A percentile compares a stretch with the other conserved stretches of the same genome.
phyloP scores from a whole-genome alignment of 78 protist species.

The Blattamonas nauphoetae region DNA sequence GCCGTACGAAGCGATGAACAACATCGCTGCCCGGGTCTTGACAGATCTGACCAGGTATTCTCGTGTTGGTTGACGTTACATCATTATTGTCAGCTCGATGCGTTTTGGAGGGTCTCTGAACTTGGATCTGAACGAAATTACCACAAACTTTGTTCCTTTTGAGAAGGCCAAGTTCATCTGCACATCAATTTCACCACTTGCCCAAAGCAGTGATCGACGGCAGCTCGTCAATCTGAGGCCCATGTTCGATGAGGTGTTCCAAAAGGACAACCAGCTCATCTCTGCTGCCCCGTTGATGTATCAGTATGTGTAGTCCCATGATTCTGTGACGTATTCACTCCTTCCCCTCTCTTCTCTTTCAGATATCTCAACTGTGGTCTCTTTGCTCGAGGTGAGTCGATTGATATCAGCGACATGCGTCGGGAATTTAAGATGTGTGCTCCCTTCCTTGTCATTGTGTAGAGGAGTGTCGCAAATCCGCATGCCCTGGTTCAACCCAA shows the following conservation, averaged over 20 bases:
- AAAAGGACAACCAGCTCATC: constrained; percentile 31
- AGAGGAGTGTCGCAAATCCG: background rate
- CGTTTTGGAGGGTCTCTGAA: constrained; percentile 57
- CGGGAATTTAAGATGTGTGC: background rate
- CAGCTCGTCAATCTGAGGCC: background rate
- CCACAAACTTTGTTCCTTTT: constrained; percentile 68
- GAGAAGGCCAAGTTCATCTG: constrained; percentile 51
- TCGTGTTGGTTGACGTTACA: background rate
- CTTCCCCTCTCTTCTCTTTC: background rate
- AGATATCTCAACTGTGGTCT: constrained; percentile 36
- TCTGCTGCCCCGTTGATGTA: background rate
- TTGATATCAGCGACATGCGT: constrained; percentile 40
- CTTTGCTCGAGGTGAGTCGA: constrained; percentile 42
- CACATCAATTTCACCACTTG: constrained; percentile 52
- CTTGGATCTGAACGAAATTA: constrained; percentile 69
- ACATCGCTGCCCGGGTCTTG: constrained; percentile 50
- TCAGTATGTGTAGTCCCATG: background rate
- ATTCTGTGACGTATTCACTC: background rate
- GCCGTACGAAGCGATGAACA: constrained; percentile 62
- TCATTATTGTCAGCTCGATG: constrained; percentile 10
- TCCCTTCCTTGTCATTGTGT: background rate
- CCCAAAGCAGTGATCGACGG: background rate
- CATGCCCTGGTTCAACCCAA: background rate
- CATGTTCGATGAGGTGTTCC: constrained; percentile 47
- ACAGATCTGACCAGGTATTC: constrained; percentile 46